A percentile compares a stretch with the other conserved stretches of the same genome.
phyloP scores from a whole-genome alignment of 306 rosid species.

The Urtica urens region DNA sequence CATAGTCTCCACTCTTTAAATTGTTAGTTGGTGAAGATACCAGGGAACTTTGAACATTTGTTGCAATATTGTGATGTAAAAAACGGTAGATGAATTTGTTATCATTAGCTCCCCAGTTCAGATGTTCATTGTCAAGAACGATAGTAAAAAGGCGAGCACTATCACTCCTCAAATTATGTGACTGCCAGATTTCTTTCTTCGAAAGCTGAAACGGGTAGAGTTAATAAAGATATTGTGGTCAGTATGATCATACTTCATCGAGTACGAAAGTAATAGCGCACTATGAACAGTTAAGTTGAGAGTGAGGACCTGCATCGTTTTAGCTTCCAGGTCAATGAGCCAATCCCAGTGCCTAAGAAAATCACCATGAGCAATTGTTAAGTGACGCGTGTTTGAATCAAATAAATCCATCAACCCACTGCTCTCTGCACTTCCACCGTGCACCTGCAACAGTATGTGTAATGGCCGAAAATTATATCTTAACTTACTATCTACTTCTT shows the following conservation, averaged over 20 bases:
- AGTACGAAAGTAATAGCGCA: slow-evolving; percentile 1
- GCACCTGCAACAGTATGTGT: slow-evolving; percentile 38
- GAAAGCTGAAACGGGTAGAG: slow-evolving; percentile 33
- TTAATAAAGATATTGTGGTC: neutral
- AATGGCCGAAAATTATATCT: neutral
- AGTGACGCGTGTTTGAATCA: slow-evolving; percentile 47
- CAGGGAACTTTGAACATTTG: slow-evolving; percentile 23
- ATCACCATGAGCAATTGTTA: slow-evolving; percentile 44
- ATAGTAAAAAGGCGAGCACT: slow-evolving; percentile 48
- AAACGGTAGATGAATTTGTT: slow-evolving; percentile 54
- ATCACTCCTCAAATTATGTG: slow-evolving; percentile 34
- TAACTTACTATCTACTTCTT: neutral
- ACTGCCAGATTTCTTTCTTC: slow-evolving; percentile 59
- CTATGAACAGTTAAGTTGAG: slow-evolving; percentile 14
- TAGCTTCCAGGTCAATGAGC: slow-evolving; percentile 88
- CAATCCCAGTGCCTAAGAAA: slow-evolving; percentile 78
- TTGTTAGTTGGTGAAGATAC: slow-evolving; percentile 30
- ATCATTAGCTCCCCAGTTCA: slow-evolving; percentile 27
- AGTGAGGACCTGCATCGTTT: slow-evolving; percentile 54
- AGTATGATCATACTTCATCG: slow-evolving; percentile 2
- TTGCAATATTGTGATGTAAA: slow-evolving; percentile 28
- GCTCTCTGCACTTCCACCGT: slow-evolving; percentile 55
- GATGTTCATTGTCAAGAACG: slow-evolving; percentile 52
- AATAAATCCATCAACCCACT: slow-evolving; percentile 68
- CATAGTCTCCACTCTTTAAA: slow-evolving; percentile 67